Base-by-base conservation (phyloP, 2,329 filamentous ascomycete species). In the Calonectria henricotiae region DNA sequence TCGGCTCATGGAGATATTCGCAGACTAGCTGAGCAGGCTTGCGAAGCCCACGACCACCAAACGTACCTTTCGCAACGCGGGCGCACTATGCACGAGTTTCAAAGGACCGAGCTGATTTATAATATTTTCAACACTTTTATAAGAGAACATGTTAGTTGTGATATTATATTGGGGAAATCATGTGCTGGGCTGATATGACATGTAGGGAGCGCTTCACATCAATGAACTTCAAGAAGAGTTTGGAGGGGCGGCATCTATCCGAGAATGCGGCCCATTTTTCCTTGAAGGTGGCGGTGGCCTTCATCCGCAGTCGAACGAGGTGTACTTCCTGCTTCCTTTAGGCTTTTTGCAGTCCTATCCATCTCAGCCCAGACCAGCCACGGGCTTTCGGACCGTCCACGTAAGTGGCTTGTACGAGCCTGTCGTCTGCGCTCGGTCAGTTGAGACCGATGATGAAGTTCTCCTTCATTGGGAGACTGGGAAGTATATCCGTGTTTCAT, bases 401-500 rank as follows among this genome's bases (percentile, higher is more conserved):
- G 8, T 54, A 3, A 15, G 35, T 4, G 30, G 49, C 17, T 20
- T 30, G 8, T 54, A 35, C 20, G 30, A 54, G 25, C 49, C 49
- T 27, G 9, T 54, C n/a, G 17, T 54, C 27, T 35, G 49, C 30
- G 27, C 30, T 32, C 49, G 49, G 13, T 35, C 49, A 8, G 27
- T 13, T 27, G 15, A 54, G 8, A 32, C 49, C 1, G 27, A 35
- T 3, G 17, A 54, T 9, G 49, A 54, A 13, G 9, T 17, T 11
- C 30, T 20, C 6, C 49, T 35, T 5, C 27, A 35, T 17, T 35
- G 49, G 49, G 49, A 54, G 17, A 35, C 17, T n/a, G 30, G 30
- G 1, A 54, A 54, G 11, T 54, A 54, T 35, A 54, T 54, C 30
- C 30, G 49, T 35, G 49, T 54, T 54, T 35, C 49, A 20, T 54